Base-by-base conservation (phyloP, 345 rosid genomes). In the Syzygium aromaticum region DNA sequence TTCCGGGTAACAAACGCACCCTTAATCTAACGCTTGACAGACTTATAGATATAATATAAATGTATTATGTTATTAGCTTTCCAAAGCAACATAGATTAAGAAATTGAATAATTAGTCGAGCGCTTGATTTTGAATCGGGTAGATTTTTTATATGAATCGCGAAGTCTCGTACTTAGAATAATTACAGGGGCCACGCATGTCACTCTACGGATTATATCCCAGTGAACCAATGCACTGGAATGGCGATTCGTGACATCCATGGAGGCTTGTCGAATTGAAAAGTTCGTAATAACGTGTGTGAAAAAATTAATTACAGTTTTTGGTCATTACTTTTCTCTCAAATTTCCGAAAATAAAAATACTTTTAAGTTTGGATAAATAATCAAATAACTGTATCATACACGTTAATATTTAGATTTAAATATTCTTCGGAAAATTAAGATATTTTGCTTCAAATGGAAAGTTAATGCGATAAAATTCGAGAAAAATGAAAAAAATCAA, bases 201-300 rank as follows among this genome's bases (percentile, higher is more conserved):
- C 77, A 3, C 22, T 19, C 43, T 8, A 3, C 11, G 0, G 3
- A 16, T 15, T 6, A 33, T n/a, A 17, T 67, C 43, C 4, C 30
- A 8, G 17, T 67, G 17, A 30, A 0, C 38, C 38, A 33, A 67
- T 16, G 11, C 43, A 4, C 0, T 30, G 3, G 78, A 67, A 30
- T 8, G 12, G 0, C 0, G 0, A 67, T 67, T 67, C 22, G 10
- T 0, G 43, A 1, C 1, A 53, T 16, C 6, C 17, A 52, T 52
- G 54, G 54, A 52, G 15, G 54, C 15, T 53, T 16, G 54, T 53
- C 6, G 54, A 53, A 53, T 53, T 2, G 8, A 53, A 53, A 53
- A 30, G 0, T 28, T 28, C 1, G 0, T 28, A 28, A 28, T 63
- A 28, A 64, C 4, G 3, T 16, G 3, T 2, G 16, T 8, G 19